These are phyloP conservation scores for Ophiocordyceps sinensis DNA, from an alignment of 2,329 filamentous ascomycete genomes.

Conservation along the genomic window DNA sequence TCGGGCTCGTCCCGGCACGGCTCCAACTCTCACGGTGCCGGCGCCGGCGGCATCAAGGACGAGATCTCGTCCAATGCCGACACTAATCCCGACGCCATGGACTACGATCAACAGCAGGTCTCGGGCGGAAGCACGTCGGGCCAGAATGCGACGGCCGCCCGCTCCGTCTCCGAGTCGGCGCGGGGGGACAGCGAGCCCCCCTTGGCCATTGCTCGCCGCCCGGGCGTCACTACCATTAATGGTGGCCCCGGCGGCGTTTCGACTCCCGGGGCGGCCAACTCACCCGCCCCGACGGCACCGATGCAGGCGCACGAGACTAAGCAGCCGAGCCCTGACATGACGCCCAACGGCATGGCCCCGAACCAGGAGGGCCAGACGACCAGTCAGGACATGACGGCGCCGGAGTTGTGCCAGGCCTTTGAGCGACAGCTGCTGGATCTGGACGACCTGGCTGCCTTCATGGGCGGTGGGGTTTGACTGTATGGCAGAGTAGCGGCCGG, in stretches of 20 bases:
- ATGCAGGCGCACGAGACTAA: slow-evolving; percentile 19
- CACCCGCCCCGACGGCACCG: slow-evolving; percentile 17
- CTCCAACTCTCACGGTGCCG: slow-evolving; percentile 14
- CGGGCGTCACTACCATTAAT: slow-evolving; percentile 44
- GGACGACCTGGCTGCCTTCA: slow-evolving; percentile 46
- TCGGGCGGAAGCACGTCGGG: slow-evolving; percentile 7
- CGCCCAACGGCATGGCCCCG: slow-evolving; percentile 15
- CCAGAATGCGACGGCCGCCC: slow-evolving; percentile 17
- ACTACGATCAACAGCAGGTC: slow-evolving; percentile 33
- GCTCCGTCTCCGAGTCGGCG: slow-evolving; percentile 23
- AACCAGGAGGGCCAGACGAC: slow-evolving; percentile 18
- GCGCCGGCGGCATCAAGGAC: slow-evolving; percentile 30
- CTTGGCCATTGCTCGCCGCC: slow-evolving; percentile 29
- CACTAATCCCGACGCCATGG: slow-evolving; percentile 40
- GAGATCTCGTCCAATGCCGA: slow-evolving; percentile 40
- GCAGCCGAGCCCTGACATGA: slow-evolving; percentile 18
- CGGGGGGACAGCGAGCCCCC: slow-evolving; percentile 40
- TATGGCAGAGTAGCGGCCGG: too few relatives aligned
- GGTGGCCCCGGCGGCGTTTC: slow-evolving; percentile 35
- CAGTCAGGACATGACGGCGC: slow-evolving; percentile 40
- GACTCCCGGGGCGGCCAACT: slow-evolving; percentile 29
- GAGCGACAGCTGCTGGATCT: slow-evolving; percentile 45
- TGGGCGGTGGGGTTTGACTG: slow-evolving; percentile 42
- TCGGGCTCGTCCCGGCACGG: slow-evolving; percentile 17
- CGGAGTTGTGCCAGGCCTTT: slow-evolving; percentile 43